Conservation (phyloP, 345 rosid species). For the Salix suchowensis region DNA sequence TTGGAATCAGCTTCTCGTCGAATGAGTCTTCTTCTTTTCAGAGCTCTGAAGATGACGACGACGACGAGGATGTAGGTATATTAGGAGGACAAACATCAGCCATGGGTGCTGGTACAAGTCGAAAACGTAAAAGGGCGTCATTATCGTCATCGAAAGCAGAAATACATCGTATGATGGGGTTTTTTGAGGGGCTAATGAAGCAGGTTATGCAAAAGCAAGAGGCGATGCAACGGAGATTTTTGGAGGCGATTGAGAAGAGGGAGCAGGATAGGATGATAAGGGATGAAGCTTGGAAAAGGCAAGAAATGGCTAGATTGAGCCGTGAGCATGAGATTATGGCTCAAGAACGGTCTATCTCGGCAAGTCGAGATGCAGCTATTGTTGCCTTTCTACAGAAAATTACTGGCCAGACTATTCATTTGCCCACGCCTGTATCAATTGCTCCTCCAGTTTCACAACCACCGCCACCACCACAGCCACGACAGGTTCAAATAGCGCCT, state of each 20-base stretch:
- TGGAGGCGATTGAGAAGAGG: conserved; percentile 76
- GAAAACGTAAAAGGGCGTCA: conserved; percentile 56
- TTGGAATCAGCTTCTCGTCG: conserved; percentile 54
- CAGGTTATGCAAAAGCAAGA: conserved; percentile 82
- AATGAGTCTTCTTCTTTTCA: conserved; percentile 58
- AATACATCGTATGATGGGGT: conserved; percentile 58
- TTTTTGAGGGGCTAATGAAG: conserved; percentile 60
- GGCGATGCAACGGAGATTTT: conserved; percentile 61
- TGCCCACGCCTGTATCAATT: conserved; percentile 37
- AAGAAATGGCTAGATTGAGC: conserved; percentile 55
- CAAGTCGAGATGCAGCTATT: conserved; percentile 62
- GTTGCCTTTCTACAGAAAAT: conserved; percentile 63
- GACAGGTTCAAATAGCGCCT: conserved; percentile 13
- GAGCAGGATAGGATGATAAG: conserved; percentile 71
- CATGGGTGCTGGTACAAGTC: conserved; percentile 42
- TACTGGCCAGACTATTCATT: conserved; percentile 67
- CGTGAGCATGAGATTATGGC: conserved; percentile 69
- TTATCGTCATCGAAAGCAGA: conserved; percentile 17
- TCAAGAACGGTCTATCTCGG: conserved; percentile 63
- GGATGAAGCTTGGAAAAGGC: conserved; percentile 83
- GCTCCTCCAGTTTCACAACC: conserved; percentile 24
- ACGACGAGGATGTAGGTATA: conserved; percentile 29
- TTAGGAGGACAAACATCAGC: conserved; percentile 35
- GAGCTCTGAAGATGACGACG: conserved; percentile 50
- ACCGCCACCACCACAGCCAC: conserved; percentile 19